Conservation (phyloP, 2,329 filamentous ascomycete genomes). For the Colletotrichum lini region DNA sequence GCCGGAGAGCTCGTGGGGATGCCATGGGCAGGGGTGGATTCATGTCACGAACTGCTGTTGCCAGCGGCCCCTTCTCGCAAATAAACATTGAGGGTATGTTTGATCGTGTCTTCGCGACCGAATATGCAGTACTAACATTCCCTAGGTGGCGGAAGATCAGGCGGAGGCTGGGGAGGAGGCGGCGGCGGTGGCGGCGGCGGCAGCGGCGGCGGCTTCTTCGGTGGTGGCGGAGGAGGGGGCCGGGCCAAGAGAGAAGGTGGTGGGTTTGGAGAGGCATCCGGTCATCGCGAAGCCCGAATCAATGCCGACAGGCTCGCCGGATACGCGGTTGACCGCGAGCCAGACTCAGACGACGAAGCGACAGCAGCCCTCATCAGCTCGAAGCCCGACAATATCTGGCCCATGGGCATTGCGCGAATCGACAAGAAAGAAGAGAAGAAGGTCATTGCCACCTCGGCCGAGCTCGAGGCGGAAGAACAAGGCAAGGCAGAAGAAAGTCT, state of each 20-base stretch:
- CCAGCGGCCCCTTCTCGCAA: slow-evolving; percentile 58
- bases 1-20: slow-evolving; percentile 60
- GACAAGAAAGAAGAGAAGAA: slow-evolving; percentile 69
- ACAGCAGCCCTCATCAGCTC: slow-evolving; percentile 41
- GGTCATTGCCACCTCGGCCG: slow-evolving; percentile 69
- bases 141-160: slow-evolving; percentile 41
- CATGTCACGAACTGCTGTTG: slow-evolving; percentile 52
- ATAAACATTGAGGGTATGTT: slow-evolving; percentile 41
- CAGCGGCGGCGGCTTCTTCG: slow-evolving; percentile 48
- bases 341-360: slow-evolving; percentile 45
- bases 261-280: slow-evolving; percentile 56
- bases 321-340: slow-evolving; percentile 52
- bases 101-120: too few species aligned
- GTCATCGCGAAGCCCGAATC: slow-evolving; percentile 62
- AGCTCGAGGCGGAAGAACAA: slow-evolving; percentile 69
- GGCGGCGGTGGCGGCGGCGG: slow-evolving; percentile 39
- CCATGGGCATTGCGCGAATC: slow-evolving; percentile 69
- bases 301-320: slow-evolving; percentile 70
- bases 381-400: slow-evolving; percentile 54
- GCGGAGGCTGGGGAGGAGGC: slow-evolving; percentile 38
- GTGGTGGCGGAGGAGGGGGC: slow-evolving; percentile 46
- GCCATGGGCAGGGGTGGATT: slow-evolving; percentile 60
- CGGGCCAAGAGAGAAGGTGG: slow-evolving; percentile 53
- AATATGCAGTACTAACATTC: neutral
- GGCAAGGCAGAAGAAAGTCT: slow-evolving; percentile 62